Evolutionary conservation across 495 filamentous ascomycete species (phyloP).

Genomic region (Talaromyces liani): DNA sequence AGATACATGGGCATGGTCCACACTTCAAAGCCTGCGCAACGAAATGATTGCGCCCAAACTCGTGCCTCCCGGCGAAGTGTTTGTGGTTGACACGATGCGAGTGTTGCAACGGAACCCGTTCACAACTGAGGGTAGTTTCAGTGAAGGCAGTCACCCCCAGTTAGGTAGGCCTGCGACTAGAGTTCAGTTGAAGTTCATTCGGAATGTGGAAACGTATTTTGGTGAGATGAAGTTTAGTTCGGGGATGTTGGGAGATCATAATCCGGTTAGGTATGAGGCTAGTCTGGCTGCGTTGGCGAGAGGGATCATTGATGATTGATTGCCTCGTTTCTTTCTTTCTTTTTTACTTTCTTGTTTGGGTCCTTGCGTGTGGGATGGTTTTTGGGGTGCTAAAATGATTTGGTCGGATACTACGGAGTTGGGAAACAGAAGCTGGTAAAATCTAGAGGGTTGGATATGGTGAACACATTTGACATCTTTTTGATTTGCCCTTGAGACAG

Average conservation of each 20-base stretch:
- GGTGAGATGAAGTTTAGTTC: conserved; percentile 63
- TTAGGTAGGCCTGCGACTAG: conserved; percentile 56
- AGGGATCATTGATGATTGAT: conserved; percentile 37
- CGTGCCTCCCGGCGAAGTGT: conserved; percentile 70
- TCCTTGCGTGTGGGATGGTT: not conserved
- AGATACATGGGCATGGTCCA: conserved; percentile 64
- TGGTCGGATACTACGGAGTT: not conserved
- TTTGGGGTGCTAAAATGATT: not conserved
- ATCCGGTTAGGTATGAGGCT: conserved; percentile 65
- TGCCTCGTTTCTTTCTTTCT: no score
- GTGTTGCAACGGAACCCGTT: conserved; percentile 55
- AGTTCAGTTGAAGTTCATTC: conserved; percentile 57
- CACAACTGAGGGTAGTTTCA: conserved; percentile 19
- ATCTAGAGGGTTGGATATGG: not conserved
- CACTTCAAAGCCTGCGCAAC: conserved; percentile 57
- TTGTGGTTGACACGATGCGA: conserved; percentile 56
- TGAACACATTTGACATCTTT: not conserved
- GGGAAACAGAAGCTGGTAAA: not conserved
- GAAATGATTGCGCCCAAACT: conserved; percentile 66
- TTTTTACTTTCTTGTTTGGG: not conserved
- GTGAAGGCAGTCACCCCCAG: conserved; percentile 25
- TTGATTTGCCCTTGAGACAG: not conserved
- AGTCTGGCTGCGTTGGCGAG: conserved; percentile 45
- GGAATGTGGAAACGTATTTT: conserved; percentile 60
- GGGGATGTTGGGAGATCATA: conserved; percentile 71